Conservation (phyloP, 2,329 filamentous ascomycete genomes). For the Rhynchosporium agropyri region DNA sequence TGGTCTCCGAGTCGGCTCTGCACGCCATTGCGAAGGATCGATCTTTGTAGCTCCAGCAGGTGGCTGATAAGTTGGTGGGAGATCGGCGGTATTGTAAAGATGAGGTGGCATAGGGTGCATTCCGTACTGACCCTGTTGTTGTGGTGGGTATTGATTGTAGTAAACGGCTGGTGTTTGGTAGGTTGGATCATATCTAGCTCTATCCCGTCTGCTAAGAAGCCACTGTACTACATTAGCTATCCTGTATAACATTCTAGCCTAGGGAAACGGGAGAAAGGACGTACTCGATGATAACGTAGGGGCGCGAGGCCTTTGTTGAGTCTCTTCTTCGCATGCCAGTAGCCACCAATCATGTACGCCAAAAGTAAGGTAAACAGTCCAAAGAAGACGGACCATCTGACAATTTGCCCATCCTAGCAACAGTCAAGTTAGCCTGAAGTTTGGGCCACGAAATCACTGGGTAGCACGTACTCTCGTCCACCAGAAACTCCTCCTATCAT, state of each 20-base stretch:
- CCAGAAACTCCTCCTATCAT: conserved; percentile 45
- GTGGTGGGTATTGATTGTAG: conserved; percentile 46
- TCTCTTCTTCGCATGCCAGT: conserved; percentile 68
- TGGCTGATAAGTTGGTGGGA: conserved; percentile 59
- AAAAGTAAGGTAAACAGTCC: conserved; percentile 60
- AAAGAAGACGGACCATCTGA: conserved; percentile 73
- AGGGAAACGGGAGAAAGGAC: conserved; percentile 32
- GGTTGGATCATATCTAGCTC: conserved; percentile 44
- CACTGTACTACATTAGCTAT: conserved; percentile 30
- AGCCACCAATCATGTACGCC: conserved; percentile 67
- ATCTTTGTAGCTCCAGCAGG: conserved; percentile 55
- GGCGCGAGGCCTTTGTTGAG: conserved; percentile 67
- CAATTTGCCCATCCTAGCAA: conserved; percentile 42
- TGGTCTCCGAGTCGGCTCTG: conserved; percentile 40
- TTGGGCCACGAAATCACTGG: not conserved
- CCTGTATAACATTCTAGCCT: not conserved
- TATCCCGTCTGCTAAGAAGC: conserved; percentile 39
- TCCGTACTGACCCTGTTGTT: conserved; percentile 42
- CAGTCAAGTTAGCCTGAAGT: not conserved
- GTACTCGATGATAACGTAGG: conserved; percentile 70
- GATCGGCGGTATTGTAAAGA: conserved; percentile 56
- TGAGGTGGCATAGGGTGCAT: conserved; percentile 57
- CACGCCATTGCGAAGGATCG: conserved; percentile 52
- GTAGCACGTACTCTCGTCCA: conserved; percentile 44
- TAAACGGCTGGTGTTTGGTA: conserved; percentile 50